A percentile compares a stretch with the other conserved stretches of the same genome.
These are phyloP conservation scores for Phyllosticta citribraziliensis DNA, from an alignment of 2,329 filamentous ascomycete species.

Conservation along the genomic window DNA sequence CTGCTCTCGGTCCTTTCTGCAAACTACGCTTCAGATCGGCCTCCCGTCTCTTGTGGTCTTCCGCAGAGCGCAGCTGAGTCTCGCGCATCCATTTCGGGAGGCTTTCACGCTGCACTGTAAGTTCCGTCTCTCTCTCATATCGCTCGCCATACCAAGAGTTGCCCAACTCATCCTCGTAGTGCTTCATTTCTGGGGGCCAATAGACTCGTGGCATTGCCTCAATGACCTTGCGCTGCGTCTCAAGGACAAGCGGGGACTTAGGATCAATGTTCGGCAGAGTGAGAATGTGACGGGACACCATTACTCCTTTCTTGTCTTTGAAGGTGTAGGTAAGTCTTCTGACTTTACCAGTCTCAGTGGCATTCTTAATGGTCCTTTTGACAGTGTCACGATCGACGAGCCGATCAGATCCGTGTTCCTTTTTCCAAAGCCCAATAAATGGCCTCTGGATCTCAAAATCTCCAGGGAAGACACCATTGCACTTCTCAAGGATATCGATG, in stretches of 20 bases:
- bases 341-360: constrained; percentile 42
- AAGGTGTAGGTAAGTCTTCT: constrained; percentile 45
- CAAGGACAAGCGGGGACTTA: constrained; percentile 35
- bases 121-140: constrained; percentile 20
- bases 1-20: background rate
- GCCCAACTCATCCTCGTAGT: constrained; percentile 14
- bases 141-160: constrained; percentile 12
- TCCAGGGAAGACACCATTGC: constrained; percentile 46
- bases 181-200: constrained; percentile 22
- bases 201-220: constrained; percentile 26
- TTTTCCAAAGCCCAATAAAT: constrained; percentile 45
- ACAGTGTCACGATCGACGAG: constrained; percentile 44
- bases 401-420: constrained; percentile 26
- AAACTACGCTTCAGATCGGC: background rate
- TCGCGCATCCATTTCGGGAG: constrained; percentile 8
- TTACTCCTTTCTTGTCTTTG: constrained; percentile 36
- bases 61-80: constrained; percentile 1
- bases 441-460: constrained; percentile 46
- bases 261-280: constrained; percentile 36
- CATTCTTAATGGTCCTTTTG: constrained; percentile 37
- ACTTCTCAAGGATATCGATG: constrained; percentile 43
- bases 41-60: constrained; percentile 10
- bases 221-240: constrained; percentile 42
- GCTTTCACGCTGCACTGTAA: constrained; percentile 15
- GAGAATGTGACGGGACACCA: constrained; percentile 42